Evolutionary conservation across 441 rosid genomes (phyloP), one percentile per base, ranked within the genome.

Genomic region (Gossypium aridum): DNA sequence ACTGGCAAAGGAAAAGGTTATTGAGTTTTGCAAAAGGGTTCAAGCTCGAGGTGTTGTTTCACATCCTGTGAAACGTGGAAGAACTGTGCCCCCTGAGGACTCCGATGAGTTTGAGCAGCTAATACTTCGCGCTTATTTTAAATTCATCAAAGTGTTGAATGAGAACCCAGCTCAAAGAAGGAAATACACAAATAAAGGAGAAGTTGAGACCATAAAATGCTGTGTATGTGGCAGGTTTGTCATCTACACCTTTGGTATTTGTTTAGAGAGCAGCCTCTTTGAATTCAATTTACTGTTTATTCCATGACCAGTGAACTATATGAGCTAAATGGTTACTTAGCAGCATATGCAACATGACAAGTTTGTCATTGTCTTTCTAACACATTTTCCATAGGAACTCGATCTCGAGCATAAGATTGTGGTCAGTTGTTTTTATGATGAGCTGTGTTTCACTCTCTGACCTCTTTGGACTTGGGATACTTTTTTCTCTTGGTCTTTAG

Each of bases 171-270:
- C 83, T 31, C 81, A 79, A 22, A 70, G 82, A 34, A 77, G 83
- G 56, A 87, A 79, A 76, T 84, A 78, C 82, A 56, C 65, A 25
- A 82, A 82, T 70, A 77, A 64, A 60, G 80, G 79, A 73, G 80
- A 80, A 64, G 67, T 34, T 10, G 77, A 75, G 53, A 26, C 62
- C 51, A 56, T 85, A 59, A 84, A 77, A 72, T 89, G 93, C 76
- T 63, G 77, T 53, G 71, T 87, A n/a, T 87, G 90, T 77, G 80
- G 84, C 85, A 87, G 87, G 91, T 86, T 74, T 56, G 84, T 79
- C 49, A 16, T 72, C 64, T 71, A 57, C 5, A 22, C 13, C 26
- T 3, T 71, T 31, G 3, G 19, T 56, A 3, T 56, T 20, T 77
- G 72, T 54, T 79, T 73, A 10, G 20, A 26, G 57, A 34, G 26